phyloP scores from a whole-genome alignment of 352 stramenopile genomes.

The Peronosclerospora sorghi region DNA sequence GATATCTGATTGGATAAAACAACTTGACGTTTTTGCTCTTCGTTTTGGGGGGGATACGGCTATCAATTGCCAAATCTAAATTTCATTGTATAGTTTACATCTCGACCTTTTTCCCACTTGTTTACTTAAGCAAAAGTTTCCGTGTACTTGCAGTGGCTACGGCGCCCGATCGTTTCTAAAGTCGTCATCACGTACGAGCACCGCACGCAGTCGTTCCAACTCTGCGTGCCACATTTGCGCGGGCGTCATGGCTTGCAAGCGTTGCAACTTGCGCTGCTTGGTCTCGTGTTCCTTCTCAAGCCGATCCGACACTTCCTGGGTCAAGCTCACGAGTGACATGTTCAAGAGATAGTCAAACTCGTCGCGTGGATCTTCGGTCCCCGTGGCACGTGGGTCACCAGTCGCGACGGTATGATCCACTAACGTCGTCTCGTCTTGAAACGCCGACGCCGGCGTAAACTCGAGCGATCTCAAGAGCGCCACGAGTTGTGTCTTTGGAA shows the following conservation, averaged over 20 bases:
- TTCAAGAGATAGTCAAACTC: slow-evolving; percentile 97
- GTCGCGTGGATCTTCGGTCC: slow-evolving; percentile 25
- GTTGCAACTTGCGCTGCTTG: slow-evolving; percentile 83
- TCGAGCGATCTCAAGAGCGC: slow-evolving; percentile 32
- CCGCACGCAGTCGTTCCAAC: slow-evolving; percentile 38
- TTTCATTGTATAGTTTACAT: too few relatives aligned
- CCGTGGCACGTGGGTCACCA: slow-evolving; percentile 6
- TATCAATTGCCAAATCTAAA: too few relatives aligned
- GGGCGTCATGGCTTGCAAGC: slow-evolving; percentile 76
- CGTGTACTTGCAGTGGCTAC: too few relatives aligned
- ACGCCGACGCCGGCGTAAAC: slow-evolving; percentile 41
- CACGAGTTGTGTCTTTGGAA: slow-evolving; percentile 51
- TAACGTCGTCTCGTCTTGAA: slow-evolving; percentile 30
- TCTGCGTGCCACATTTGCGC: slow-evolving; percentile 84
- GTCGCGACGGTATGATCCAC: too few relatives aligned
- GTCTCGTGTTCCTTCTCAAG: slow-evolving; percentile 85
- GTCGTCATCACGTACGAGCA: slow-evolving; percentile 29
- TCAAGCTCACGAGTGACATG: slow-evolving; percentile 97
- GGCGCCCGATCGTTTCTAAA: too few relatives aligned
- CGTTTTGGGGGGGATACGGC: too few relatives aligned
- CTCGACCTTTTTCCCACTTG: too few relatives aligned
- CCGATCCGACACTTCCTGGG: slow-evolving; percentile 89
- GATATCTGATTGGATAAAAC: too few relatives aligned
- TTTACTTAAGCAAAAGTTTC: too few relatives aligned
- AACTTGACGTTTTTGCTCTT: too few relatives aligned